A percentile compares a stretch with the other conserved stretches of the same genome.
These are phyloP conservation scores for Rosa persica DNA, from an alignment of 306 rosid species.

Conservation along the genomic window DNA sequence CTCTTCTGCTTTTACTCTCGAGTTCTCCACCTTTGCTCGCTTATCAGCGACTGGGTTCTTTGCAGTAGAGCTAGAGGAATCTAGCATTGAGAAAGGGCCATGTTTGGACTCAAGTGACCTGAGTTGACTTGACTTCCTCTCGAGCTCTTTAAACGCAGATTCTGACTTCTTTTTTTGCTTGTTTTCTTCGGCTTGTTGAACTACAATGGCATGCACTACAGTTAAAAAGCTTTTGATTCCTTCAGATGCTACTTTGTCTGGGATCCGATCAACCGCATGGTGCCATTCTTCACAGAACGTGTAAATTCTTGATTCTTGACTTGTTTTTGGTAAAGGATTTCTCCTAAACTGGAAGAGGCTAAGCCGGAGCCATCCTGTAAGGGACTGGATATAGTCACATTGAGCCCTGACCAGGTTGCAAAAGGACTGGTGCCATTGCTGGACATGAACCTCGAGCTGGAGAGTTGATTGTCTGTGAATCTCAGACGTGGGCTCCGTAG, in stretches of 20 bases:
- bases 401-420: slow-evolving; percentile 79
- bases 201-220: slow-evolving; percentile 79
- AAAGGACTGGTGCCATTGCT: slow-evolving; percentile 92
- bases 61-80: slow-evolving; percentile 28
- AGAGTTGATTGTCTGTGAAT: slow-evolving; percentile 86
- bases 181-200: slow-evolving; percentile 81
- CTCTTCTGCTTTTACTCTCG: slow-evolving; percentile 75
- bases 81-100: slow-evolving; percentile 60
- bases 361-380: slow-evolving; percentile 89
- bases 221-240: slow-evolving; percentile 88
- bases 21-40: slow-evolving; percentile 61
- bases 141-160: slow-evolving; percentile 68
- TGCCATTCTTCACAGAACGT: slow-evolving; percentile 89
- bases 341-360: slow-evolving; percentile 75
- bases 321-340: slow-evolving; percentile 51
- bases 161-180: slow-evolving; percentile 79
- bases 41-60: slow-evolving; percentile 65
- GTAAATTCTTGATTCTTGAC: slow-evolving; percentile 74
- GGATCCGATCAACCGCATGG: slow-evolving; percentile 75
- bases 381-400: slow-evolving; percentile 78
- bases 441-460: slow-evolving; percentile 87
- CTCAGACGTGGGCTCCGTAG: slow-evolving; percentile 79
- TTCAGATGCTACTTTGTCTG: slow-evolving; percentile 87
- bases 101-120: slow-evolving; percentile 73
- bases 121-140: slow-evolving; percentile 71